Conservation (phyloP, 108 stramenopile species). For the Bacterosira constricta region DNA sequence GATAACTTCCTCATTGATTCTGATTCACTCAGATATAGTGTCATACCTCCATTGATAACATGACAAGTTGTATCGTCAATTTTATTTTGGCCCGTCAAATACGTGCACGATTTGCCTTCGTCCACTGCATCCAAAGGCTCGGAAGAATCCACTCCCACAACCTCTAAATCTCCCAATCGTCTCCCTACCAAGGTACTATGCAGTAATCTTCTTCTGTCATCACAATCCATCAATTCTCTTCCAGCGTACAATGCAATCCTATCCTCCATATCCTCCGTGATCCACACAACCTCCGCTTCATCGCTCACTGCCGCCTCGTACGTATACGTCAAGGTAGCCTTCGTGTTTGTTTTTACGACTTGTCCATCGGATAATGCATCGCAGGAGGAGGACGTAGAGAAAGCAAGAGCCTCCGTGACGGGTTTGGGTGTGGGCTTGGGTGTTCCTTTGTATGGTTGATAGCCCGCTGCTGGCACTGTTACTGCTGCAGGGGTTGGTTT, state of each 20-base stretch:
- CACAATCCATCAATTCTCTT: neutral
- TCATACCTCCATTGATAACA: neutral
- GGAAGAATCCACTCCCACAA: neutral
- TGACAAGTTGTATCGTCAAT: neutral
- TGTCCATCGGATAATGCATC: neutral
- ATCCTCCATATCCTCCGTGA: neutral
- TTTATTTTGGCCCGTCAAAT: neutral
- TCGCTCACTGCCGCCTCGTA: neutral
- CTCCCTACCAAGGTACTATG: neutral
- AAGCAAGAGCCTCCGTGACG: no score
- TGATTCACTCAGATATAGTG: neutral
- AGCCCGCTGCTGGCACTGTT: no score
- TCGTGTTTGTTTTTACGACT: neutral
- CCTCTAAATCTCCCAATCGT: neutral
- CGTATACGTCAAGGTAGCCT: neutral
- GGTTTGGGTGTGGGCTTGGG: no score
- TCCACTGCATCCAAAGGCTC: neutral
- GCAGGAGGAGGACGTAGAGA: no score
- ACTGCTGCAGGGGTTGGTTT: no score
- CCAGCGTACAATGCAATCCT: neutral
- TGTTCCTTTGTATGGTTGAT: no score
- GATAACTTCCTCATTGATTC: no score
- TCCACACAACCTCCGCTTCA: neutral
- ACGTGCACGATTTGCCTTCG: neutral
- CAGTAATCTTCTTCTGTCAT: slow-evolving; percentile 1